Conservation (phyloP, 2,329 filamentous ascomycete species). For the Neurospora crassa region DNA sequence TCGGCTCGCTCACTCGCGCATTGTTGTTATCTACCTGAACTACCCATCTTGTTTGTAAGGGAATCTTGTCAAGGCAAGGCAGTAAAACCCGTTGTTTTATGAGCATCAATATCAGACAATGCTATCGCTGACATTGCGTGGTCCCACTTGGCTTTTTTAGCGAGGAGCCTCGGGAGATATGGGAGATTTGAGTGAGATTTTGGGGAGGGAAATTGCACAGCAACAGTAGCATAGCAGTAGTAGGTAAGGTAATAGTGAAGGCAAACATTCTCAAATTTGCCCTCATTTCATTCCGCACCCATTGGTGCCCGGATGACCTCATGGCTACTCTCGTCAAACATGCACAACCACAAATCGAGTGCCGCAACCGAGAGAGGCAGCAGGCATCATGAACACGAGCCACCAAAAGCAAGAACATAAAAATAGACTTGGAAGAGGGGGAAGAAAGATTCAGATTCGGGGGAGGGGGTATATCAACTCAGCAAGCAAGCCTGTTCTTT, state of each 20-base stretch:
- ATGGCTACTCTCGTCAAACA: too few species aligned
- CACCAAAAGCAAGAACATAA: neutral
- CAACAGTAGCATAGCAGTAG: too few species aligned
- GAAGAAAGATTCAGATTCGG: neutral
- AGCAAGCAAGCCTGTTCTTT: neutral
- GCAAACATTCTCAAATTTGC: too few species aligned
- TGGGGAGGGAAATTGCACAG: neutral
- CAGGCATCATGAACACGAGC: too few species aligned
- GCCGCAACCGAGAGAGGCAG: too few species aligned
- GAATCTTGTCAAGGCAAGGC: neutral
- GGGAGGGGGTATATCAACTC: neutral
- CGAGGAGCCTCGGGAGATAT: too few species aligned
- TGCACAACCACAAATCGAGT: too few species aligned
- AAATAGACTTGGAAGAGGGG: neutral
- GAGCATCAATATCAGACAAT: neutral
- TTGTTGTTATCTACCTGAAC: neutral
- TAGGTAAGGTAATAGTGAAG: too few species aligned
- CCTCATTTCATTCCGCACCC: too few species aligned
- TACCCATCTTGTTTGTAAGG: neutral
- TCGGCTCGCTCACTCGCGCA: neutral
- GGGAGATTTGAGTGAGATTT: neutral
- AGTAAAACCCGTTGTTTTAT: neutral
- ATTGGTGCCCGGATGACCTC: too few species aligned
- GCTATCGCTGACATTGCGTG: neutral
- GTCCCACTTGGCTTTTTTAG: neutral